Evolutionary conservation across 176 grass and related monocot genomes (phyloP), one percentile per base, ranked within the genome.

Genomic region (Musa acuminata): DNA sequence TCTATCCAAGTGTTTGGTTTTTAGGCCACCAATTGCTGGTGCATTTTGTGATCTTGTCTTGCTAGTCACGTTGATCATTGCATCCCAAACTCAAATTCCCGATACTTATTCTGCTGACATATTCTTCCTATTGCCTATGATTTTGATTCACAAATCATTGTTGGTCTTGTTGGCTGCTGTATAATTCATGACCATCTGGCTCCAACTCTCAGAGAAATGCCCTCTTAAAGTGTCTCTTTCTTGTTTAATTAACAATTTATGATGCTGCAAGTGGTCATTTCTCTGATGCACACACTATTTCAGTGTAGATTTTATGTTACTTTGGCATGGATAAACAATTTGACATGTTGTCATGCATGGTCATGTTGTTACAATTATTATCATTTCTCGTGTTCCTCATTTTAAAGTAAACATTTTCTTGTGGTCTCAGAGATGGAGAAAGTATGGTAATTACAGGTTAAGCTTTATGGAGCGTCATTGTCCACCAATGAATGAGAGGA

Each of bases 401-500:
- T 11, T 2, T 64, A 22, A 64, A 64, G 22, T 20, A 64, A 16
- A 70, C 79, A 4, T 49, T 53, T 76, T 73, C 51, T 49, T 79
- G 62, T 22, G 55, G 53, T 76, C 70, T 62, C 72, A 89, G 87
- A 85, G 90, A 13, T 97, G 90, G 93, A 76, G 83, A 26, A 72
- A 75, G 71, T 97, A 97, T 80, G 93, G 93, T 48, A 97, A 86
- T 83, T 92, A 97, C 81, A 87, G 93, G n/a, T 87, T 97, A 52
- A 90, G 82, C 77, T 93, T 93, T 77, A 93, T 97, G 93, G 93
- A 97, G 79, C 88, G 93, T 0, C 93, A 97, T 79, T 97, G 90
- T 71, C 93, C 93, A 24, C 87, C 93, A 64, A 53, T 87, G 26
- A 85, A 77, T 13, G 93, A 93, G 49, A 87, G 90, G 19, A 87